Evolutionary conservation across 805 yeast species (phyloP), one percentile per base, ranked within the genome.

Genomic region (Cyberlindnera maclurae): DNA sequence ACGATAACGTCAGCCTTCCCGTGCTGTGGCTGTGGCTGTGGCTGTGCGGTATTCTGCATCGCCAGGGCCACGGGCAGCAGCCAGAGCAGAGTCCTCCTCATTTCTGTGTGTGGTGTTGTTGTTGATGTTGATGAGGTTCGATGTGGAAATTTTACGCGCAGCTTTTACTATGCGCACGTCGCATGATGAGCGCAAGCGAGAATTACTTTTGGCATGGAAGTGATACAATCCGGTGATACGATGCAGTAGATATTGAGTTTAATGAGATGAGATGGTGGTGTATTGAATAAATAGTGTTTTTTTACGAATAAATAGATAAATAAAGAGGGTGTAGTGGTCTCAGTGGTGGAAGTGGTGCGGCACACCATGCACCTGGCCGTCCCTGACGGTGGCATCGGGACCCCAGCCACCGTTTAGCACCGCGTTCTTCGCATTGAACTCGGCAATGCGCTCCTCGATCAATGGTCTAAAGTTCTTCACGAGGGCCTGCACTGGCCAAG

Each of bases 401-500:
- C 75, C 70, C 95, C 95, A 85, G 31, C 95, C 95, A 57, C 95
- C 95, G 44, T 71, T 69, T 18, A 68, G 54, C 34, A 81, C 74
- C 16, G 63, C 26, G 12, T 24, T 15, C 44, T 68, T 60, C 17
- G 59, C 60, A 47, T 75, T 68, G 68, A 69, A 86, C 54, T 81
- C 63, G 46, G 74, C 68, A 56, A 86, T 79, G 65, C 89, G 77
- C 45, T 79, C 85, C 53, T 78, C 79, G 73, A 85, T 77, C 48
- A 77, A 76, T 12, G 95, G 95, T 60, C 86, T 75, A 74, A 86
- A 85, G 48, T 83, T 80, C 62, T 82, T 80, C 52, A 86, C 82
- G 49, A 85, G 73, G 42, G 95, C 95, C 66, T 86, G 95, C 46
- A 86, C 74, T 33, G 95, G 95, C 95, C 95, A 85, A 24, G 93